These are phyloP conservation scores for Kuraishia capsulata DNA, from an alignment of 805 yeast genomes.

Conservation along the genomic window DNA sequence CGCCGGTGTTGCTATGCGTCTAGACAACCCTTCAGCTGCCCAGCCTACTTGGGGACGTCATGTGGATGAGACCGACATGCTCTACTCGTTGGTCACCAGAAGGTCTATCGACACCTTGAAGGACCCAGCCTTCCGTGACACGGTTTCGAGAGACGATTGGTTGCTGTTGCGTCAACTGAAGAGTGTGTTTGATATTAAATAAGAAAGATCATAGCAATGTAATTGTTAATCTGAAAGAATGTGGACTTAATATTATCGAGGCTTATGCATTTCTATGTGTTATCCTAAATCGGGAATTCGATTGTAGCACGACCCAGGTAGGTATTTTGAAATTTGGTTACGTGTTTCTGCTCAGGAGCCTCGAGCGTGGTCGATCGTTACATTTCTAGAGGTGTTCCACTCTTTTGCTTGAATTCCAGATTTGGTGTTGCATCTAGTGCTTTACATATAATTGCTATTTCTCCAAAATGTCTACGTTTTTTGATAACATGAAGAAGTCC, in stretches of 20 bases:
- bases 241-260: no score
- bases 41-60: slow-evolving; percentile 99
- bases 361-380: no score
- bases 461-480: slow-evolving; percentile 42
- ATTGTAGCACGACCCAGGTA: no score
- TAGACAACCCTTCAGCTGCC: slow-evolving; percentile 84
- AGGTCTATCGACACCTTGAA: slow-evolving; percentile 93
- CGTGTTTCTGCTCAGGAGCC: no score
- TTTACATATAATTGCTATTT: no score
- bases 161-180: slow-evolving; percentile 80
- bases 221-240: no score
- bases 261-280: no score
- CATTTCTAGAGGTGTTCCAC: no score
- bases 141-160: slow-evolving; percentile 96
- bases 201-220: slow-evolving; percentile 5
- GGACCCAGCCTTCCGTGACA: slow-evolving; percentile 95
- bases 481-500: slow-evolving; percentile 67
- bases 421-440: no score
- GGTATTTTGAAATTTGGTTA: no score
- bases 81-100: slow-evolving; percentile 87
- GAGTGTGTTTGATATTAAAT: slow-evolving; percentile 77
- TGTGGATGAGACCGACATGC: slow-evolving; percentile 83
- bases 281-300: no score
- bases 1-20: slow-evolving; percentile 98
- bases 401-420: no score